phyloP scores from a whole-genome alignment of 164 flowering plant genomes.

The Litsea cubeba region DNA sequence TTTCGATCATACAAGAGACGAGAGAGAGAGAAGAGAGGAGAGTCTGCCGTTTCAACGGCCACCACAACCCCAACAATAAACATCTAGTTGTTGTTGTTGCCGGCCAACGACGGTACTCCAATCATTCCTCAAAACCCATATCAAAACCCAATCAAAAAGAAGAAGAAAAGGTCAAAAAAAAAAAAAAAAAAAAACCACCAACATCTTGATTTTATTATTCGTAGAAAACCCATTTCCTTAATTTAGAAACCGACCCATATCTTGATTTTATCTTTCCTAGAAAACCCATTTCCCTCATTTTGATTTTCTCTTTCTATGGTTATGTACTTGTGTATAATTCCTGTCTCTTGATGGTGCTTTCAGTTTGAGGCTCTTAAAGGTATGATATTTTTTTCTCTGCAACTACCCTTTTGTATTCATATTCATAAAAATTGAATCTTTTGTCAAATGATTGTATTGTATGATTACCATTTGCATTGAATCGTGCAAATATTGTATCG shows the following conservation, averaged over 20 bases:
- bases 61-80: conserved; percentile 16
- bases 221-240: neutral
- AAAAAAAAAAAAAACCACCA: neutral
- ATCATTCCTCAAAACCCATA: neutral
- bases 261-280: neutral
- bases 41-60: conserved; percentile 36
- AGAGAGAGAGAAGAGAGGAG: conserved; percentile 17
- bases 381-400: neutral
- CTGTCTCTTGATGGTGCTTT: neutral
- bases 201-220: neutral
- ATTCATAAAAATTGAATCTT: neutral
- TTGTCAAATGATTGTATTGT: neutral
- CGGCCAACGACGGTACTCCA: conserved; percentile 14
- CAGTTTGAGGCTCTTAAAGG: neutral
- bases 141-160: neutral
- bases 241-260: neutral
- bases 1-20: neutral
- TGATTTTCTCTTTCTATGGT: conserved; percentile 6
- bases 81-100: conserved; percentile 16
- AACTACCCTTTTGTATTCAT: neutral
- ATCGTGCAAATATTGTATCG: neutral
- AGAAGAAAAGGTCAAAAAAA: neutral
- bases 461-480: neutral
- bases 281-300: neutral
- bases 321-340: neutral